Evolutionary conservation across 495 filamentous ascomycete genomes (phyloP).

Genomic region (Annulohypoxylon bovei): DNA sequence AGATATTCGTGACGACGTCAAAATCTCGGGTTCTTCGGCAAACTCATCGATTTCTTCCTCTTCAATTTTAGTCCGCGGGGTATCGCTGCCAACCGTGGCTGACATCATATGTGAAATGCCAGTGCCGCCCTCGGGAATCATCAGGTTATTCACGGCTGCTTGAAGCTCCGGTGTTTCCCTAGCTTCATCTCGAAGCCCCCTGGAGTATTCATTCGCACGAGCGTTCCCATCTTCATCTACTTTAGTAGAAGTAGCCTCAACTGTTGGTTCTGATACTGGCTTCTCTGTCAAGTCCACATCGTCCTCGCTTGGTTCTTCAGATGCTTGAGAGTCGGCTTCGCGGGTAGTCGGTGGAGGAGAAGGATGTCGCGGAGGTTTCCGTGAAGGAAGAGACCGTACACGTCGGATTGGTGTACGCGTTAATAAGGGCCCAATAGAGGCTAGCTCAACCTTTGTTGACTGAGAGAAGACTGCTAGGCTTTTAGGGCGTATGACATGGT

Average conservation of each 20-base stretch:
- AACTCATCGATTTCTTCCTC: conserved; percentile 56
- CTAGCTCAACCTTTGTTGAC: not conserved
- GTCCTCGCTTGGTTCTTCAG: not conserved
- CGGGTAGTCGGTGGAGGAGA: conserved; percentile 52
- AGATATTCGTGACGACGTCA: conserved; percentile 65
- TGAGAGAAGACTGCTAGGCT: conserved; percentile 54
- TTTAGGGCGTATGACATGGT: conserved; percentile 57
- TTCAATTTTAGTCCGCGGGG: conserved; percentile 34
- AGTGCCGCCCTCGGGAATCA: conserved; percentile 30
- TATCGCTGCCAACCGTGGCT: conserved; percentile 4
- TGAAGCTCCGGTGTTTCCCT: conserved; percentile 12
- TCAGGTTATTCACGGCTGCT: conserved; percentile 6
- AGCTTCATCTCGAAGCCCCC: not conserved
- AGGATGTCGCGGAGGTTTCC: conserved; percentile 66
- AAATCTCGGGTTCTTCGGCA: conserved; percentile 62
- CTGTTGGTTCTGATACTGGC: not conserved
- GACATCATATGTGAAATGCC: conserved; percentile 28
- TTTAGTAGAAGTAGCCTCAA: not conserved
- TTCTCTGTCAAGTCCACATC: not conserved
- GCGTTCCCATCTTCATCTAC: not conserved
- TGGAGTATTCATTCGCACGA: not conserved
- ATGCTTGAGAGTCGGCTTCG: conserved; percentile 18
- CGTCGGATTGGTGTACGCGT: conserved; percentile 32
- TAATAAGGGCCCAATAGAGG: conserved; percentile 3
- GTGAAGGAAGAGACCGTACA: conserved; percentile 43